Evolutionary conservation across 805 yeast species (phyloP).

Genomic region (Candida insectalens): DNA sequence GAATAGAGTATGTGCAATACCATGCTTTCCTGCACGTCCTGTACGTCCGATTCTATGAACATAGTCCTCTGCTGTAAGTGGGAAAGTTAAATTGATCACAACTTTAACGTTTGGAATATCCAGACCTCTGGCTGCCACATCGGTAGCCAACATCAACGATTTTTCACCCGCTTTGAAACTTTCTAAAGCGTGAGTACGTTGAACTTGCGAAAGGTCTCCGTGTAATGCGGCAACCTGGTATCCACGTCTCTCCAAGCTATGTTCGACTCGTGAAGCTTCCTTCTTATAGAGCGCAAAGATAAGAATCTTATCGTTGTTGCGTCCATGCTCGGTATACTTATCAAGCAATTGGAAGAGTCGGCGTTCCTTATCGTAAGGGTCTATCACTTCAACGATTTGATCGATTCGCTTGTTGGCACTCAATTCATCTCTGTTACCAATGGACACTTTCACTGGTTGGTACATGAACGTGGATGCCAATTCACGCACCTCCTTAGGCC

Average conservation of each 20-base stretch:
- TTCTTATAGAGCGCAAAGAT: slow-evolving; percentile 93
- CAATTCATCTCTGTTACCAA: slow-evolving; percentile 81
- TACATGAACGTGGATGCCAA: slow-evolving; percentile 81
- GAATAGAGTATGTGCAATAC: slow-evolving; percentile 90
- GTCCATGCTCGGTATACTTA: slow-evolving; percentile 59
- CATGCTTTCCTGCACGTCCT: slow-evolving; percentile 94
- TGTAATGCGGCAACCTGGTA: slow-evolving; percentile 87
- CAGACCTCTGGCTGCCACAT: slow-evolving; percentile 96
- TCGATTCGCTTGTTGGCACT: slow-evolving; percentile 90
- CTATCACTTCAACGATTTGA: slow-evolving; percentile 89
- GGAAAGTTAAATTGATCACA: slow-evolving; percentile 92
- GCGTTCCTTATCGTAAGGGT: slow-evolving; percentile 70
- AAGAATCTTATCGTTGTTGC: slow-evolving; percentile 69
- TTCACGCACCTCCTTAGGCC: slow-evolving; percentile 98
- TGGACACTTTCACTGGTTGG: slow-evolving; percentile 77
- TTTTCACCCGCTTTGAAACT: slow-evolving; percentile 76
- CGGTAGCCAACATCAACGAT: slow-evolving; percentile 83
- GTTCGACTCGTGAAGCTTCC: slow-evolving; percentile 89
- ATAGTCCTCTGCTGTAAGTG: slow-evolving; percentile 91
- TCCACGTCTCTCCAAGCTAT: slow-evolving; percentile 60
- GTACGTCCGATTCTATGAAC: slow-evolving; percentile 98
- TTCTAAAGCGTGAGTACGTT: slow-evolving; percentile 80
- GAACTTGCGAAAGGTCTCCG: slow-evolving; percentile 89
- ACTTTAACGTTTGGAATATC: slow-evolving; percentile 97
- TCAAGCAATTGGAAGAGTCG: slow-evolving; percentile 61